phyloP scores from a whole-genome alignment of 1,284 basidiomycete genomes.

The Volvariella surrecta region DNA sequence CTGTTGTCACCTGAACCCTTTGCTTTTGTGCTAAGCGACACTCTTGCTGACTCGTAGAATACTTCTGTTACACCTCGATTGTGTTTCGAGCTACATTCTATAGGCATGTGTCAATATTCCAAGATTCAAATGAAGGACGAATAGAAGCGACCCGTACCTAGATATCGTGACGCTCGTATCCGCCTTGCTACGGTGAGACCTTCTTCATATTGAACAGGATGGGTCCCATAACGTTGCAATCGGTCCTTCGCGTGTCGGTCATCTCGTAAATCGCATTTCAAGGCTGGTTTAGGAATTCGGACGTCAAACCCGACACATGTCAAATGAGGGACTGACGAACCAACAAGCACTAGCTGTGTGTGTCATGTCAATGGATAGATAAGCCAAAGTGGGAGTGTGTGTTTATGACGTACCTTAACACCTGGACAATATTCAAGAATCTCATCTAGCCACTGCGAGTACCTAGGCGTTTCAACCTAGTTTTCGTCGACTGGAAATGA shows the following conservation, averaged over 20 bases:
- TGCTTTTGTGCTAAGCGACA: constrained; percentile 67
- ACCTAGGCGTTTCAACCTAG: background rate
- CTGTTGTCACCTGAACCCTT: constrained; percentile 50
- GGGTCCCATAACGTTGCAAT: constrained; percentile 56
- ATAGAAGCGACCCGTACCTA: constrained; percentile 50
- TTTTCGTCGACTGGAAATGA: constrained; percentile 1
- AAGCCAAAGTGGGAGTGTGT: background rate
- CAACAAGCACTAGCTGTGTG: constrained; percentile 79
- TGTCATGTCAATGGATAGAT: background rate
- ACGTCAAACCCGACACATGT: background rate
- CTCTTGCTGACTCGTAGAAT: constrained; percentile 83
- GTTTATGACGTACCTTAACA: constrained; percentile 63
- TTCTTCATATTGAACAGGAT: constrained; percentile 83
- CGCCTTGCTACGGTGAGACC: constrained; percentile 81
- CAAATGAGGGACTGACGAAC: constrained; percentile 36
- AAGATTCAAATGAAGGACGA: background rate
- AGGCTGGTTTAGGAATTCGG: constrained; percentile 39
- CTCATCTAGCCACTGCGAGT: constrained; percentile 76
- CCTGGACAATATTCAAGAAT: constrained; percentile 87
- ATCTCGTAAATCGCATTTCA: constrained; percentile 92
- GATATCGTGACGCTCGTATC: constrained; percentile 87
- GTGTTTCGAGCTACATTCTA: constrained; percentile 95
- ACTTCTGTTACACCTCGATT: constrained; percentile 91
- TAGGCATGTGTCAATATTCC: background rate
- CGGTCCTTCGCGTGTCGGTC: constrained; percentile 62